These are phyloP conservation scores for Fusarium sp. DNA, from an alignment of 2,329 filamentous ascomycete species.

Conservation along the genomic window DNA sequence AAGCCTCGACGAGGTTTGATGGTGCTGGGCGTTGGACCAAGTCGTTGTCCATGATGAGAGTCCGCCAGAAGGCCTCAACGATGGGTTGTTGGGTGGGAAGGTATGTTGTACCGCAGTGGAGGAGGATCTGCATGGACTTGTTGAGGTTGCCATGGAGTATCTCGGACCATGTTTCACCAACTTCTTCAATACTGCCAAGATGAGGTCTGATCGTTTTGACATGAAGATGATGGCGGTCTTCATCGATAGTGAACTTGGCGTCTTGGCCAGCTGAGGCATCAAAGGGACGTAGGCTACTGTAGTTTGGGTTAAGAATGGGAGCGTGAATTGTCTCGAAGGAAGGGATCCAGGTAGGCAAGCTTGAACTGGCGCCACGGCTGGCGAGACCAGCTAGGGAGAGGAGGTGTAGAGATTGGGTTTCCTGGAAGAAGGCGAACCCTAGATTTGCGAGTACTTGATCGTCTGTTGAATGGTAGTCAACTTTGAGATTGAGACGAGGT, in stretches of 20 bases:
- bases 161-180: slow-evolving; percentile 19
- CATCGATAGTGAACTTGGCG: slow-evolving; percentile 19
- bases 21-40: slow-evolving; percentile 31
- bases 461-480: slow-evolving; percentile 34
- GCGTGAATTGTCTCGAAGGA: slow-evolving; percentile 32
- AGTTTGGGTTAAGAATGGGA: slow-evolving; percentile 26
- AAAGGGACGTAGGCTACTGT: slow-evolving; percentile 15
- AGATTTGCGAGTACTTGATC: slow-evolving; percentile 28
- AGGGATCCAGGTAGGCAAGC: slow-evolving; percentile 34
- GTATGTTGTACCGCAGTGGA: slow-evolving; percentile 36
- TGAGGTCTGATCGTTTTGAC: slow-evolving; percentile 28
- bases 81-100: slow-evolving; percentile 33
- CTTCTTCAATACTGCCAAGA: slow-evolving; percentile 30
- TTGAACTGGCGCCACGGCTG: slow-evolving; percentile 12
- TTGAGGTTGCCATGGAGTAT: slow-evolving; percentile 17
- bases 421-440: slow-evolving; percentile 15
- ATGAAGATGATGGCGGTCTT: slow-evolving; percentile 6
- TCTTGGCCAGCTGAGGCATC: slow-evolving; percentile 2
- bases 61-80: slow-evolving; percentile 43
- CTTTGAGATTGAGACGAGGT: slow-evolving; percentile 12
- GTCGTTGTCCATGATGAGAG: slow-evolving; percentile 40
- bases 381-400: slow-evolving; percentile 33
- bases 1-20: slow-evolving; percentile 15
- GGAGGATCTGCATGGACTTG: slow-evolving; percentile 30
- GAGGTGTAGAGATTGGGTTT: slow-evolving; percentile 33